These are phyloP conservation scores for Ophiostoma sp. DNA, from an alignment of 2,329 filamentous ascomycete species.

Conservation along the genomic window DNA sequence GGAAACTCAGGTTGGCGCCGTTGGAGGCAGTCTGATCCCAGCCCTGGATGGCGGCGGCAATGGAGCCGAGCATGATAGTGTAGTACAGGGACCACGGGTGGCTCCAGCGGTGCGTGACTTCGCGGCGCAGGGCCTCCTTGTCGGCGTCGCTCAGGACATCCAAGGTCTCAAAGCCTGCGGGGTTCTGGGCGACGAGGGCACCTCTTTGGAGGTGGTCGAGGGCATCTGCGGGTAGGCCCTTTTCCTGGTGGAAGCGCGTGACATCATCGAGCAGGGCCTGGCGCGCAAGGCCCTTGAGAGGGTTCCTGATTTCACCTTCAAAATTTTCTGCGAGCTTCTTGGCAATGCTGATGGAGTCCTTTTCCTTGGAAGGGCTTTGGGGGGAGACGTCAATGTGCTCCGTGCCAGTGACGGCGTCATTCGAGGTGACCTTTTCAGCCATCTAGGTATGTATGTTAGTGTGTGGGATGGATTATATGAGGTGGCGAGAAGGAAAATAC, in stretches of 20 bases:
- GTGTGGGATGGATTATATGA: background rate
- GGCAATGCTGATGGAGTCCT: constrained; percentile 9
- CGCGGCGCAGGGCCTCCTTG: constrained; percentile 52
- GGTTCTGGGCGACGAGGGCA: constrained; percentile 68
- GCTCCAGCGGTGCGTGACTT: constrained; percentile 57
- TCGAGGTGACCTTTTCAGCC: constrained; percentile 16
- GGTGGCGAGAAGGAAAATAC: background rate
- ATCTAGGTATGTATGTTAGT: constrained; percentile 14
- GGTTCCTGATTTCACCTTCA: constrained; percentile 26
- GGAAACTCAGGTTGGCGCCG: constrained; percentile 59
- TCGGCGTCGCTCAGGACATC: constrained; percentile 34
- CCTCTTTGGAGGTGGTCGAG: constrained; percentile 59
- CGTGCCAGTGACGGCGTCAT: background rate
- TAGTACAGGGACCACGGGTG: constrained; percentile 58
- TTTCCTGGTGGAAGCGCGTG: constrained; percentile 30
- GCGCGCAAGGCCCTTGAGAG: constrained; percentile 25
- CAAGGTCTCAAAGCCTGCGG: constrained; percentile 56
- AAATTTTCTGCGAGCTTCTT: constrained; percentile 20
- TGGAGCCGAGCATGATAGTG: constrained; percentile 62
- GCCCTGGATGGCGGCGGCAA: constrained; percentile 65
- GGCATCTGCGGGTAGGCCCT: constrained; percentile 52
- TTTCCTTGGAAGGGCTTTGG: background rate
- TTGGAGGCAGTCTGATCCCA: constrained; percentile 62
- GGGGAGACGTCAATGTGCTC: constrained; percentile 9
- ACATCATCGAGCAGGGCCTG: constrained; percentile 26